Evolutionary conservation across 2,329 filamentous ascomycete species (phyloP).

Genomic region (Grosmannia clavigera): DNA sequence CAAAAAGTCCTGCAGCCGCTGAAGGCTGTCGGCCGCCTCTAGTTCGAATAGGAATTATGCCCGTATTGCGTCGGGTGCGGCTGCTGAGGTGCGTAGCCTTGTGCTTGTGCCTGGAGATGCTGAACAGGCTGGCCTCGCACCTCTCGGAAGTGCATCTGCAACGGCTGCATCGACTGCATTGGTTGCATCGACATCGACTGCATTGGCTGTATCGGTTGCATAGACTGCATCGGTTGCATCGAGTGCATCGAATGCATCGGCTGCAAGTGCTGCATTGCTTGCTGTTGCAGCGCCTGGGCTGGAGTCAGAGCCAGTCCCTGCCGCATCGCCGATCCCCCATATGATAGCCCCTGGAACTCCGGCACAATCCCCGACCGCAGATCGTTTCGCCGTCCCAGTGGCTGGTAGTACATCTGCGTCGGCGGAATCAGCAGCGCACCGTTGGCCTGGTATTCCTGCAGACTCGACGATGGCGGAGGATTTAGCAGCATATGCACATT

Average conservation of each 20-base stretch:
- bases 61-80: not conserved
- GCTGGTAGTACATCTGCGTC: constrained; percentile 73
- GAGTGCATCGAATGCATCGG: not conserved
- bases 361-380: constrained; percentile 61
- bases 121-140: not conserved
- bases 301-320: constrained; percentile 7
- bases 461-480: constrained; percentile 67
- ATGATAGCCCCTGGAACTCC: constrained; percentile 29
- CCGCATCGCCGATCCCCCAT: not conserved
- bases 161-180: not conserved
- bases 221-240: not conserved
- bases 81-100: constrained; percentile 3
- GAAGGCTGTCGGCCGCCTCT: not conserved
- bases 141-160: constrained; percentile 1
- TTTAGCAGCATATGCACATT: constrained; percentile 85
- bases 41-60: not conserved
- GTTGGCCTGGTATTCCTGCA: constrained; percentile 58
- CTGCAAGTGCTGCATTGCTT: constrained; percentile 2
- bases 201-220: not conserved
- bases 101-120: not conserved
- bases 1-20: not conserved
- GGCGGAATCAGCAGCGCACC: constrained; percentile 33
- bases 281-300: constrained; percentile 7
- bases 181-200: not conserved
- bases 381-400: constrained; percentile 56